These are phyloP conservation scores for Hsuehochloa calcarea DNA, from an alignment of 176 grass and related monocot species.

Conservation along the genomic window DNA sequence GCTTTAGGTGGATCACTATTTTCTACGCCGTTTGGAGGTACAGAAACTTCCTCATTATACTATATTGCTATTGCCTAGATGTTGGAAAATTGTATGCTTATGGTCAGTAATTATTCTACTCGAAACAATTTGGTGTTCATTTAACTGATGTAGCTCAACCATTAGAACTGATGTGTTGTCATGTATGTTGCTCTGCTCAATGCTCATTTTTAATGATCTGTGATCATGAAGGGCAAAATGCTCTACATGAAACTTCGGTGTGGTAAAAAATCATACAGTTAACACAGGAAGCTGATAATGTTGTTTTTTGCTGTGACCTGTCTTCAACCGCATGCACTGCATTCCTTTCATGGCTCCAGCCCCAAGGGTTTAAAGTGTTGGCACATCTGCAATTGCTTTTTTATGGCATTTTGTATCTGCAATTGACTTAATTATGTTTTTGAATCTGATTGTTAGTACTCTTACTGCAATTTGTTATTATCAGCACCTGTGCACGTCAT, in stretches of 20 bases:
- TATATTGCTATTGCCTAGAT: background rate
- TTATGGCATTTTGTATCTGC: background rate
- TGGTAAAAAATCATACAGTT: background rate
- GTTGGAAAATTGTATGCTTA: background rate
- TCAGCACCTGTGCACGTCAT: background rate
- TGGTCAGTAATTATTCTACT: background rate
- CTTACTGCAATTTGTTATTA: background rate
- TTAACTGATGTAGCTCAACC: background rate
- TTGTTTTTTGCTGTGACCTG: background rate
- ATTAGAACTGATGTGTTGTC: background rate
- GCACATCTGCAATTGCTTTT: background rate
- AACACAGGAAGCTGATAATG: background rate
- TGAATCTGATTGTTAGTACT: background rate
- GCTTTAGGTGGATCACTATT: constrained; percentile 60
- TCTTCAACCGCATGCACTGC: background rate
- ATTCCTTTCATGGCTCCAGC: background rate
- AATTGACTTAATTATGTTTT: background rate
- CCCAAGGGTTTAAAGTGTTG: background rate
- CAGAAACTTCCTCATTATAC: constrained; percentile 9
- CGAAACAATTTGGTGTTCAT: background rate
- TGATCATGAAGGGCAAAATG: background rate
- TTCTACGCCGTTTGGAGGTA: constrained; percentile 70
- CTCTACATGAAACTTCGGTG: background rate
- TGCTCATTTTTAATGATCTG: constrained; percentile 8
- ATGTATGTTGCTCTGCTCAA: background rate